Evolutionary conservation across 352 stramenopile species (phyloP).

Genomic region (Globisporangium echinulatum): DNA sequence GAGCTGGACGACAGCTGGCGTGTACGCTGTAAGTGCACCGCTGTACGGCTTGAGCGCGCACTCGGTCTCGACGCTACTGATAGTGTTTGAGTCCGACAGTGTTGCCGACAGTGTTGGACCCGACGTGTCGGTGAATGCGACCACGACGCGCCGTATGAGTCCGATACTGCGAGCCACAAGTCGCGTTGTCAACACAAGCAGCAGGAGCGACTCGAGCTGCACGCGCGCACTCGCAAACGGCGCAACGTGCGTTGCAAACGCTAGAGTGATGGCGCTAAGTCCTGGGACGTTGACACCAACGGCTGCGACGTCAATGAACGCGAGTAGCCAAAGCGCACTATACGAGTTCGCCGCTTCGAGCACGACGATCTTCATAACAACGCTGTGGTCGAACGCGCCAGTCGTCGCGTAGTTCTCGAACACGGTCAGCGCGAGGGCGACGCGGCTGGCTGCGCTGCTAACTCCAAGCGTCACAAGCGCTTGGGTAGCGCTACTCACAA

Average conservation of each 20-base stretch:
- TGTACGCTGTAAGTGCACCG: conserved; percentile 33
- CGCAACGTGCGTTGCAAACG: conserved; percentile 16
- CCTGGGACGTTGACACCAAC: not conserved
- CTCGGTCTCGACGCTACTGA: conserved; percentile 10
- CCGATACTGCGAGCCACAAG: conserved; percentile 16
- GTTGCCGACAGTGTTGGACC: not conserved
- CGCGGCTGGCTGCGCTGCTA: conserved; percentile 19
- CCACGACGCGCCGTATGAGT: conserved; percentile 7
- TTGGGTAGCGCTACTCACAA: conserved; percentile 21
- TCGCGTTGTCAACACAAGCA: conserved; percentile 26
- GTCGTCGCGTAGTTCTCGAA: conserved; percentile 28
- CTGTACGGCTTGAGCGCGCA: conserved; percentile 18
- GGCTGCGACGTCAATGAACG: conserved; percentile 15
- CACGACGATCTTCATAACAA: conserved; percentile 37
- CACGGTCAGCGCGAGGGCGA: conserved; percentile 23
- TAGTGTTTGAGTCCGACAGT: not conserved
- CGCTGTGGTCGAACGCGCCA: conserved; percentile 17
- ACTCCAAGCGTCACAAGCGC: conserved; percentile 18
- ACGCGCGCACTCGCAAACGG: conserved; percentile 20
- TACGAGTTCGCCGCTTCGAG: conserved; percentile 37
- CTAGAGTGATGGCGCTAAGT: not conserved
- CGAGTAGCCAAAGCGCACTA: conserved; percentile 25
- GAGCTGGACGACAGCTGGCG: conserved; percentile 33
- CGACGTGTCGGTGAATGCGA: not conserved
- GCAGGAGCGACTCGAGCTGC: conserved; percentile 35